These are phyloP conservation scores for Aspergillus bridgeri DNA, from an alignment of 495 filamentous ascomycete genomes.

Conservation along the genomic window DNA sequence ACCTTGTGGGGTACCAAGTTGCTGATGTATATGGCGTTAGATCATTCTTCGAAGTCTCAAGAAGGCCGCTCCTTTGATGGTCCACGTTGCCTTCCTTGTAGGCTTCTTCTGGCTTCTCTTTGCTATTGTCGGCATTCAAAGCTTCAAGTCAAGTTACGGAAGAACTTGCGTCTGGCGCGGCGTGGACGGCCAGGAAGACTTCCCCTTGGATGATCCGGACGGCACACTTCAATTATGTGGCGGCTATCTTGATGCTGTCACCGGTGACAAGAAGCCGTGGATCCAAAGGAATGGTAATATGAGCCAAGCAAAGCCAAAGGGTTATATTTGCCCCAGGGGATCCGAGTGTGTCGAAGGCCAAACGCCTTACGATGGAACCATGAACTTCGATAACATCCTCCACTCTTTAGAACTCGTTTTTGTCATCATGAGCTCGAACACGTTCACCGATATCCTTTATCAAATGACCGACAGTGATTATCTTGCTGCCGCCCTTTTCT, in stretches of 20 bases:
- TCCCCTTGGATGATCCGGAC: constrained; percentile 42
- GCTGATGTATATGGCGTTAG: constrained; percentile 31
- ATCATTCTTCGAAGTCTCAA: constrained; percentile 94
- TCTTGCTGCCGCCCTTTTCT: constrained; percentile 78
- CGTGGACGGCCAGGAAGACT: constrained; percentile 38
- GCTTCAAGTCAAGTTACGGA: constrained; percentile 91
- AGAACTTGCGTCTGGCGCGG: constrained; percentile 86
- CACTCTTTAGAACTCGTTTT: constrained; percentile 95
- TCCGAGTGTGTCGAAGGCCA: constrained; percentile 76
- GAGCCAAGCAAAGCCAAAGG: constrained; percentile 59
- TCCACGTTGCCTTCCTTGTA: constrained; percentile 93
- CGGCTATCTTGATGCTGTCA: constrained; percentile 63
- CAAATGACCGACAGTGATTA: constrained; percentile 90
- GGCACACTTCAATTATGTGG: constrained; percentile 77
- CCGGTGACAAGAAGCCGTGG: constrained; percentile 62
- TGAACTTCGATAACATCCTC: constrained; percentile 93
- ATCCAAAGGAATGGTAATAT: constrained; percentile 45
- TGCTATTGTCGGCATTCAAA: constrained; percentile 93
- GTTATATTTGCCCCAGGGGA: constrained; percentile 82
- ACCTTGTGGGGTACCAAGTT: not conserved
- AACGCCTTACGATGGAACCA: constrained; percentile 81
- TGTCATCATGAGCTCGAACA: constrained; percentile 97
- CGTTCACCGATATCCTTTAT: constrained; percentile 91
- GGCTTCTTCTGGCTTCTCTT: constrained; percentile 99
- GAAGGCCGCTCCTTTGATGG: constrained; percentile 88